Conservation (phyloP, 208 protist species). For the Balamuthia mandrillaris region DNA sequence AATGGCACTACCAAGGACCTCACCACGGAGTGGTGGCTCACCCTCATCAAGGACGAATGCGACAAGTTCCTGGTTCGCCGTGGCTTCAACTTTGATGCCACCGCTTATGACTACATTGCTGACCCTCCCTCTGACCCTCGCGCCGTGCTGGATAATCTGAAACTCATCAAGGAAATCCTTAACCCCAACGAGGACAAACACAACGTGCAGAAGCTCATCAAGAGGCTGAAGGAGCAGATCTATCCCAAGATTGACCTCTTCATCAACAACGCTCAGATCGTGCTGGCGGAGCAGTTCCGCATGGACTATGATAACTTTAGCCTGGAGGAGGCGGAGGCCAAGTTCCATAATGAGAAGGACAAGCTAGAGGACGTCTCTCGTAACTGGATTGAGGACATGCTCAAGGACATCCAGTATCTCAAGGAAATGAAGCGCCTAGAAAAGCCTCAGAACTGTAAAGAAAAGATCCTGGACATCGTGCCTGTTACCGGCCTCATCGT, state of each 20-base stretch:
- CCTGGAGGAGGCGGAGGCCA: background rate
- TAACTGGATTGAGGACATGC: conserved; percentile 18
- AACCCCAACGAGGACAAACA: background rate
- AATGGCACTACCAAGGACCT: conserved; percentile 16
- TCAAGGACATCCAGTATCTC: conserved; percentile 22
- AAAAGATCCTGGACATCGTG: conserved; percentile 27
- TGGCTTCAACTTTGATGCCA: background rate
- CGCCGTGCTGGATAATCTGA: conserved; percentile 3
- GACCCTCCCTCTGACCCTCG: background rate
- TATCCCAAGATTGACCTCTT: conserved; percentile 13
- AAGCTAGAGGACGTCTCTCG: background rate
- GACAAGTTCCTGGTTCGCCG: conserved; percentile 4
- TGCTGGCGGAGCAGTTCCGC: conserved; percentile 3
- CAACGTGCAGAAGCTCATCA: conserved; percentile 5
- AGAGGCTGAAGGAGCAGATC: background rate
- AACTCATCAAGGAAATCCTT: background rate
- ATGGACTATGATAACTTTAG: background rate
- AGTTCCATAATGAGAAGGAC: background rate
- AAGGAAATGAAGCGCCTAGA: conserved; percentile 7
- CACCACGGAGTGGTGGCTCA: conserved; percentile 10
- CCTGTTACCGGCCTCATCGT: conserved; percentile 15
- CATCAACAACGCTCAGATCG: conserved; percentile 10
- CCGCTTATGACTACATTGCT: background rate
- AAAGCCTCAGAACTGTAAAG: conserved; percentile 22
- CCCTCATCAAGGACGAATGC: conserved; percentile 19